Evolutionary conservation across 768 basidiomycete species (phyloP).

Genomic region (Exidia glandulosa): DNA sequence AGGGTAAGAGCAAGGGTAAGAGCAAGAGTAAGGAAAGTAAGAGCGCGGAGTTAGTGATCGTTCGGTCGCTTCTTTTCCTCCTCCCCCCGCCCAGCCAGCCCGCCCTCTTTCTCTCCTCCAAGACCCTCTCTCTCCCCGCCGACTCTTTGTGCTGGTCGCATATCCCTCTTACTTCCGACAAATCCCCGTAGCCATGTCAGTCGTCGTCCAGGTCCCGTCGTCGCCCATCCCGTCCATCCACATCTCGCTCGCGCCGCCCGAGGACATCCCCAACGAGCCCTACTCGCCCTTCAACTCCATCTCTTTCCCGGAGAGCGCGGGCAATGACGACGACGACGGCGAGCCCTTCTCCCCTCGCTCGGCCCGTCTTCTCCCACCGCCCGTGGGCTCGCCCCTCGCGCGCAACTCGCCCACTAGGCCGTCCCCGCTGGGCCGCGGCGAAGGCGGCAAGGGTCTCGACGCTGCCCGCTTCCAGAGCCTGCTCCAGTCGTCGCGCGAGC

Average conservation of each 20-base stretch:
- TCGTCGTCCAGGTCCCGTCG: conserved; percentile 11
- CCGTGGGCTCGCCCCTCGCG: conserved; percentile 19
- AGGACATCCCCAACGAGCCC: conserved; percentile 37
- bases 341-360: conserved; percentile 41
- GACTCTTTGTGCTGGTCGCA: background rate
- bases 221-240: conserved; percentile 53
- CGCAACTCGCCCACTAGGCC: conserved; percentile 22
- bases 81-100: too few species aligned
- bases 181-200: background rate
- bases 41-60: too few species aligned
- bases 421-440: conserved; percentile 39
- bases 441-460: conserved; percentile 43
- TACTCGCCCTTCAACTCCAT: conserved; percentile 44
- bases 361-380: conserved; percentile 43
- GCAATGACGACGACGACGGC: conserved; percentile 21
- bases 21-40: too few species aligned
- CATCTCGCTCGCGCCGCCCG: conserved; percentile 57
- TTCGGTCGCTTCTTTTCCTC: too few species aligned
- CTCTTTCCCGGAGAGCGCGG: conserved; percentile 13
- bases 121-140: background rate
- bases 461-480: conserved; percentile 52
- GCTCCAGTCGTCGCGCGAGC: conserved; percentile 49
- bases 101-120: too few species aligned
- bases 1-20: too few species aligned
- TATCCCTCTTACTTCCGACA: background rate